Evolutionary conservation across 2,329 filamentous ascomycete species (phyloP).

Genomic region (Fragosphaeria purpurea): DNA sequence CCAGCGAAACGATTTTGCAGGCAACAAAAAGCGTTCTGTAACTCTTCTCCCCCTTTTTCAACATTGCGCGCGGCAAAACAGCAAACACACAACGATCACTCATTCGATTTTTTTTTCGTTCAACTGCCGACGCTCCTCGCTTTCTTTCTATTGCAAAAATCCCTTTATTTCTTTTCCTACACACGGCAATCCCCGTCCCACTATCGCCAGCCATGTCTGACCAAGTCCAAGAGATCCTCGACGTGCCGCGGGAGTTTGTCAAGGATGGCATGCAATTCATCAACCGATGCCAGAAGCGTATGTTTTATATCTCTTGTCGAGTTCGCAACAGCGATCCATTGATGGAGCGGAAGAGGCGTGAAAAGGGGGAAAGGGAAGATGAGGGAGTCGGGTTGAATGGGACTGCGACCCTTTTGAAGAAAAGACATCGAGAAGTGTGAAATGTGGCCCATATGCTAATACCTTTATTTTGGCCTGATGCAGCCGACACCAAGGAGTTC

Average conservation of each 20-base stretch:
- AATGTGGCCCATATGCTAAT: slow-evolving; percentile 11
- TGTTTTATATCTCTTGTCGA: slow-evolving; percentile 15
- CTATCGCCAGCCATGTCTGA: slow-evolving; percentile 45
- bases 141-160: neutral
- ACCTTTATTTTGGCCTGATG: neutral
- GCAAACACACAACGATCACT: no score
- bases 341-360: no score
- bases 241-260: slow-evolving; percentile 57
- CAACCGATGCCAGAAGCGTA: slow-evolving; percentile 53
- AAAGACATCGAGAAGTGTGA: neutral
- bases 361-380: no score
- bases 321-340: no score
- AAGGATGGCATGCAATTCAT: slow-evolving; percentile 53
- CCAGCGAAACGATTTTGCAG: slow-evolving; percentile 1
- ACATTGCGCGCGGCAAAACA: no score
- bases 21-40: neutral
- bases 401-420: neutral
- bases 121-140: neutral
- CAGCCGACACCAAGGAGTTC: slow-evolving; percentile 44
- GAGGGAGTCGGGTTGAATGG: neutral
- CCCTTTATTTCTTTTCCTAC: neutral
- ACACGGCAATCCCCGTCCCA: neutral
- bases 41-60: slow-evolving; percentile 1
- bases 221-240: slow-evolving; percentile 59
- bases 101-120: neutral